Conservation (phyloP, 345 rosid genomes). For the Pelargonium nanum region DNA sequence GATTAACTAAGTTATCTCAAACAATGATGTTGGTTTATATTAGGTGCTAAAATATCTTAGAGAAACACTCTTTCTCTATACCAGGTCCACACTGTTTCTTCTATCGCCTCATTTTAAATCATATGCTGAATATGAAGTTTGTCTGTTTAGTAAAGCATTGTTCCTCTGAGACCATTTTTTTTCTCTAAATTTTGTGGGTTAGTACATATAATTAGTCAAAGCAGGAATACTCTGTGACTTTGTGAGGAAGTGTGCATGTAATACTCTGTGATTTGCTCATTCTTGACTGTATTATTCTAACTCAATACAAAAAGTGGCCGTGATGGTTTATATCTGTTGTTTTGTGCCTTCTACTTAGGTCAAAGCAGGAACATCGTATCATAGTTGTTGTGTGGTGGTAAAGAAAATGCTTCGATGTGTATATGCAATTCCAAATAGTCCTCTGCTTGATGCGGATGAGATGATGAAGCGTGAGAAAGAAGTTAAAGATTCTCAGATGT, state of each 20-base stretch:
- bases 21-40: no score
- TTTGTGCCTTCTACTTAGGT: slow-evolving; percentile 39
- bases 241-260: not conserved
- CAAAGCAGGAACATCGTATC: slow-evolving; percentile 58
- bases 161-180: no score
- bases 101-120: no score
- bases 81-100: no score
- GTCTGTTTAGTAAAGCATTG: no score
- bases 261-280: not conserved
- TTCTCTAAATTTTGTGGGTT: no score
- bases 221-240: no score
- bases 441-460: slow-evolving; percentile 52
- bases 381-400: slow-evolving; percentile 79
- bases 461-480: slow-evolving; percentile 61
- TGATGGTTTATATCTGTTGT: not conserved
- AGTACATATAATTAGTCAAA: no score
- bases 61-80: no score
- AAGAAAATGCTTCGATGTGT: slow-evolving; percentile 81
- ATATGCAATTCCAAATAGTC: slow-evolving; percentile 67
- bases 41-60: no score
- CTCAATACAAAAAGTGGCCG: not conserved
- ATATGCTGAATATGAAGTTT: no score
- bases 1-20: no score
- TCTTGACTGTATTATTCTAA: not conserved
- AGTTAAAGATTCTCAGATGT: slow-evolving; percentile 49